phyloP scores from a whole-genome alignment of 2,329 filamentous ascomycete genomes.

The Aspergillus phoenicis region DNA sequence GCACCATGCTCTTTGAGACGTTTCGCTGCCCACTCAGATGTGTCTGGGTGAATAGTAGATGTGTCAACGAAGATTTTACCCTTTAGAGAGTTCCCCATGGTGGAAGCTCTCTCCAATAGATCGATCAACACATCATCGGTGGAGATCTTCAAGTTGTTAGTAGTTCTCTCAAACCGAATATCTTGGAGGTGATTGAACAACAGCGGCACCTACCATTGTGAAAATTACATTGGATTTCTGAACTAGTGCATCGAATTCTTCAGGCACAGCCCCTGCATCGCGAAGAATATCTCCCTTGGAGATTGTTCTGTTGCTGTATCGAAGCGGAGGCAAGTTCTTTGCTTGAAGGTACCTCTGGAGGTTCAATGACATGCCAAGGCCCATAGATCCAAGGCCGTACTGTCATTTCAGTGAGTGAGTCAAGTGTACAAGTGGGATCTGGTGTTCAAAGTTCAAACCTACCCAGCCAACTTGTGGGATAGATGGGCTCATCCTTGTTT shows the following conservation, averaged over 20 bases:
- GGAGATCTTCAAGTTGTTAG: not conserved
- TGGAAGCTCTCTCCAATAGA: constrained; percentile 42
- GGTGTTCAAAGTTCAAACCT: not conserved
- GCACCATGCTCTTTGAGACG: constrained; percentile 35
- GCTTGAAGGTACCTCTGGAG: constrained; percentile 47
- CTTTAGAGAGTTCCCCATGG: not conserved
- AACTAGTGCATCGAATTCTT: not conserved
- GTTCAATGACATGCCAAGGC: constrained; percentile 53
- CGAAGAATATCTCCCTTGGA: not conserved
- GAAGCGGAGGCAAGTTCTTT: constrained; percentile 30
- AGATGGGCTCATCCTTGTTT: too few relatives aligned
- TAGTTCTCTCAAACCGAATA: too few relatives aligned
- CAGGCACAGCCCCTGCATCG: not conserved
- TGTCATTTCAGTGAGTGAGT: not conserved
- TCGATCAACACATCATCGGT: constrained; percentile 1
- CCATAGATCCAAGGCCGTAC: constrained; percentile 56
- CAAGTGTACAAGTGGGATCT: too few relatives aligned
- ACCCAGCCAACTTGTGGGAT: not conserved
- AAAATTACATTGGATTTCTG: constrained; percentile 2
- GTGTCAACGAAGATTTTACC: constrained; percentile 54
- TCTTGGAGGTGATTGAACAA: too few relatives aligned
- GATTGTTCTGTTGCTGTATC: constrained; percentile 35
- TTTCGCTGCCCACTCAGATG: constrained; percentile 35
- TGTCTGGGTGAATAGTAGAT: constrained; percentile 54
- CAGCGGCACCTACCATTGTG: not conserved